These are phyloP conservation scores for Hypholoma fasciculare DNA, from an alignment of 768 basidiomycete genomes.

Conservation along the genomic window DNA sequence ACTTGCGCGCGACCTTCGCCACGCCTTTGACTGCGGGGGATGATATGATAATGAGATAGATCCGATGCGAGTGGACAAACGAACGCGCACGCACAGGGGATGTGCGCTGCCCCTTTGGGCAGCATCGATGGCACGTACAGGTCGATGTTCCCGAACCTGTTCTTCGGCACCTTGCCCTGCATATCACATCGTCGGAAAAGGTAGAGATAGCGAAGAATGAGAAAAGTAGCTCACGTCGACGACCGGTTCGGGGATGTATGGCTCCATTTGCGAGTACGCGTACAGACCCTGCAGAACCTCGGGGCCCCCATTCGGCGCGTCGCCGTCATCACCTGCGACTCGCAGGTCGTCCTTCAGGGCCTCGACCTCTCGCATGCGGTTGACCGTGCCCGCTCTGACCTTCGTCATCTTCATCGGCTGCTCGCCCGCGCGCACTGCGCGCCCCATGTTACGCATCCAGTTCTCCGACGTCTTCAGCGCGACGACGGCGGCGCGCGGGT, in stretches of 20 bases:
- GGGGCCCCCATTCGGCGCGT: constrained; percentile 18
- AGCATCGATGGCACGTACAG: constrained; percentile 95
- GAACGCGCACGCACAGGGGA: constrained; percentile 73
- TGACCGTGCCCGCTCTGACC: constrained; percentile 78
- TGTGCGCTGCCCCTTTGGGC: constrained; percentile 80
- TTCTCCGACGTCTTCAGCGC: constrained; percentile 88
- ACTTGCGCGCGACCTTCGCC: constrained; percentile 83
- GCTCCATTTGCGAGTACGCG: constrained; percentile 79
- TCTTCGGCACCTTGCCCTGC: constrained; percentile 92
- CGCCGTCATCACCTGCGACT: constrained; percentile 38
- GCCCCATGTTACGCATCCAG: constrained; percentile 87
- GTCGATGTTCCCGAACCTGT: constrained; percentile 96
- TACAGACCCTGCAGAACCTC: constrained; percentile 88
- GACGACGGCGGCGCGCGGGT: constrained; percentile 81
- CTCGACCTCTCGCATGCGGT: constrained; percentile 68
- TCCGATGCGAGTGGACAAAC: neutral
- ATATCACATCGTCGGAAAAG: neutral
- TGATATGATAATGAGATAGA: constrained; percentile 5
- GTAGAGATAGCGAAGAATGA: neutral
- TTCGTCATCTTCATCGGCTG: constrained; percentile 93
- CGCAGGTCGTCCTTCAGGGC: constrained; percentile 42
- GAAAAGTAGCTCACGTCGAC: constrained; percentile 59
- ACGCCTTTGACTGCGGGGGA: constrained; percentile 69
- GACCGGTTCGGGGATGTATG: constrained; percentile 78
- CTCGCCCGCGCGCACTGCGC: constrained; percentile 66